A percentile compares a stretch with the other conserved stretches of the same genome.
These are phyloP conservation scores for Hanseniaspora uvarum DNA, from an alignment of 1,139 yeast genomes.

Conservation along the genomic window DNA sequence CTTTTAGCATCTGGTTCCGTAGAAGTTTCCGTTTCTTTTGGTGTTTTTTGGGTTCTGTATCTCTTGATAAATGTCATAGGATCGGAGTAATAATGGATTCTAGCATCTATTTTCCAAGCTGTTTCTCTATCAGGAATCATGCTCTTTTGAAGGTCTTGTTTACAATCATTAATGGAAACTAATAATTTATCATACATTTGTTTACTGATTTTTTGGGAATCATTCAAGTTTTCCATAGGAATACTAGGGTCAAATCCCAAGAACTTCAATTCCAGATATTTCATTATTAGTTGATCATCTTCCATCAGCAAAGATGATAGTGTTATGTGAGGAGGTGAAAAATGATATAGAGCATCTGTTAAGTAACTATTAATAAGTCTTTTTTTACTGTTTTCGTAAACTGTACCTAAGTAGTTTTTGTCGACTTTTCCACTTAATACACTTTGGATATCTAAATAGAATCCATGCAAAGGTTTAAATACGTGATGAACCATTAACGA, in stretches of 20 bases:
- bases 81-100: conserved; percentile 51
- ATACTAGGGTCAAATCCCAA: conserved; percentile 24
- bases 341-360: conserved; percentile 66
- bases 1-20: conserved; percentile 20
- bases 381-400: conserved; percentile 60
- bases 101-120: conserved; percentile 51
- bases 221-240: conserved; percentile 17
- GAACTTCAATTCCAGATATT: conserved; percentile 56
- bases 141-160: conserved; percentile 37
- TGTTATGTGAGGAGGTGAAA: conserved; percentile 92
- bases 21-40: conserved; percentile 18
- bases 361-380: conserved; percentile 55
- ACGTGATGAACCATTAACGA: conserved; percentile 83
- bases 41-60: conserved; percentile 24
- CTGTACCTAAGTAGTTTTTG: conserved; percentile 33
- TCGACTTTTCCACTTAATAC: conserved; percentile 38
- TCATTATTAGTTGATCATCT: conserved; percentile 53
- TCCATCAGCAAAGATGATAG: conserved; percentile 66
- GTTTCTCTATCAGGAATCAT: conserved; percentile 47
- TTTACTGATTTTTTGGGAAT: conserved; percentile 24
- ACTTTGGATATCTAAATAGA: conserved; percentile 76
- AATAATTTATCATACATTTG: conserved; percentile 35
- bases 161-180: conserved; percentile 41
- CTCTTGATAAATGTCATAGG: conserved; percentile 46
- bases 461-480: conserved; percentile 77